Conservation (phyloP, 805 yeast genomes). For the Ogataea zsoltii region DNA sequence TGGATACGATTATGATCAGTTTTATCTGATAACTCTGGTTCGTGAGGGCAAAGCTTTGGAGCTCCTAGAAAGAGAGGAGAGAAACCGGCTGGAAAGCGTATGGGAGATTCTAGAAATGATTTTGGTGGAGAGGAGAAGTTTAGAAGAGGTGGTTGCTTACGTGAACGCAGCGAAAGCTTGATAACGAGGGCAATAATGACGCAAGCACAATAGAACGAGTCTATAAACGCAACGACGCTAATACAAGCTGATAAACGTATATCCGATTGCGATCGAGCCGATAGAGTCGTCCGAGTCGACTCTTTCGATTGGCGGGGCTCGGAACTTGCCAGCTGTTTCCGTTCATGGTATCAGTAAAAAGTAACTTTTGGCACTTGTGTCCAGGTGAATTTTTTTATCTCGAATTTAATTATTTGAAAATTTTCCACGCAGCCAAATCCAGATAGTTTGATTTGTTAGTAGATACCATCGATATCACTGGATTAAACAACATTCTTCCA, state of each 20-base stretch:
- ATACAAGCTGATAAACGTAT: no score
- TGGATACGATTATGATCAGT: constrained; percentile 28
- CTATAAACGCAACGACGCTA: no score
- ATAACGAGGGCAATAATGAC: no score
- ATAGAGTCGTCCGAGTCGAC: no score
- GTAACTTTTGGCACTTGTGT: no score
- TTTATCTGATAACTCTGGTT: constrained; percentile 35
- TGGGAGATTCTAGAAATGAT: constrained; percentile 30
- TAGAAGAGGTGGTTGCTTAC: constrained; percentile 21
- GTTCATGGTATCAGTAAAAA: no score
- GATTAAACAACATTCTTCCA: background rate
- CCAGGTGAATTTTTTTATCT: background rate
- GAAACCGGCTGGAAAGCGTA: constrained; percentile 23
- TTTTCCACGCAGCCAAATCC: constrained; percentile 9
- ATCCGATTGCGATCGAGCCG: no score
- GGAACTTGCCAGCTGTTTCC: no score
- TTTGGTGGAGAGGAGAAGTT: constrained; percentile 27
- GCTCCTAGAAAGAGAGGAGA: constrained; percentile 29
- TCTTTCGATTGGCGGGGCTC: no score
- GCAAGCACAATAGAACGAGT: no score
- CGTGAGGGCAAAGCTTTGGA: constrained; percentile 36
- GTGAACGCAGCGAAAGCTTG: no score
- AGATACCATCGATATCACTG: background rate
- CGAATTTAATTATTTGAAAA: background rate
- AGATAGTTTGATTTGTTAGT: constrained; percentile 6